Evolutionary conservation across 2,329 filamentous ascomycete genomes (phyloP), one percentile per base, ranked within the genome.

Genomic region (Sclerotinia minor): DNA sequence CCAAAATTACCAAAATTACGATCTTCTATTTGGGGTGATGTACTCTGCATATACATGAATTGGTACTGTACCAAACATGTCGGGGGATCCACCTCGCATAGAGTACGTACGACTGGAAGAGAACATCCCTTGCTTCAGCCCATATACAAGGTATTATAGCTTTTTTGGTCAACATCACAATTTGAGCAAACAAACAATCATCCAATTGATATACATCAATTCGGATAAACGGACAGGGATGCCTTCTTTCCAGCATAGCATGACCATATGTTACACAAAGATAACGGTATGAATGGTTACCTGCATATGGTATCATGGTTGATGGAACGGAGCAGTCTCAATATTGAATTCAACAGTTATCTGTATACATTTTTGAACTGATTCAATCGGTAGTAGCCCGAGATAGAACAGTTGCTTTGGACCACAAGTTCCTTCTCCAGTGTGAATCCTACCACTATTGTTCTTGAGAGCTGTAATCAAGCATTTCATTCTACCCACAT

Each of bases 291-390:
- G 21, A n/a, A 60, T 60, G 64, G 64, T 45, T 66, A 52, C 64
- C 44, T 66, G 54, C 64, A 66, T 66, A 66, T 66, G 45, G 55
- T 38, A 66, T 60, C 45, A 66, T 66, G 54, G 24, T 26, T 49
- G 64, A 60, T 41, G 45, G 54, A 59, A 58, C 54, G 13, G 50
- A 60, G 35, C 44, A 52, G 32, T 49, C 53, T 44, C 54, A 57
- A 66, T 15, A 59, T 52, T 60, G 5, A 45, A 52, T 53, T 66
- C 54, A 26, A 60, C 50, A 60, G 60, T 29, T 66, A 24, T 52
- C 52, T 60, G 24, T 44, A 60, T 59, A 29, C 54, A 15, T 38
- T 50, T 59, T 54, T 38, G 32, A 45, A 35, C 64, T 19, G 45
- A 52, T 55, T 52, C 64, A 58, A 59, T 49, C 64, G 45, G 64